Evolutionary conservation across 768 basidiomycete genomes (phyloP), one percentile per base, ranked within the genome.

Genomic region (Termitomyces sp.): DNA sequence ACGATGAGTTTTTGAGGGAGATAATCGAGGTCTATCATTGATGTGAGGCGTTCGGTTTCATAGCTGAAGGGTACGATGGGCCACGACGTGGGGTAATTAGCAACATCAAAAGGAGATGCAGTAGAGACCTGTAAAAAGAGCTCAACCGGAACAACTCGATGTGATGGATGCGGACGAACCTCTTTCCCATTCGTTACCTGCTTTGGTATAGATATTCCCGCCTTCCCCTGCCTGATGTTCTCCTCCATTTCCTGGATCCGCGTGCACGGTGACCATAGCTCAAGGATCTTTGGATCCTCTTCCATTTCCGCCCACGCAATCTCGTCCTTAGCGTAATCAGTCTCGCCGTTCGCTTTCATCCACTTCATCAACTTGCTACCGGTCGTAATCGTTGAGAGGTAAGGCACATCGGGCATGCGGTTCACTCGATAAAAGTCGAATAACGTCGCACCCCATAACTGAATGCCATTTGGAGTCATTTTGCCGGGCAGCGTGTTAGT

Each of bases 401-500:
- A 41, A 4, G 36, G 10, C 4, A 66, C 4, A 35, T 63, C 56
- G 1, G 72, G 69, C 0, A 71, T 50, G 18, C 72, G 68, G 1
- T 57, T 36, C n/a, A 73, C 69, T 1, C 18, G 59, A 60, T 72
- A 80, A 57, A 82, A 79, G 55, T 81, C 77, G 32, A 71, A 69
- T 1, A 79, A 60, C 0, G 76, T 76, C 12, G 72, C 73, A 47
- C 80, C 79, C 80, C 79, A 82, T 16, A 73, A 62, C 44, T 70
- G 66, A 8, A 70, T 30, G 0, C 67, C 65, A 57, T 76, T 76
- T 0, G 71, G 62, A 5, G 73, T 61, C 49, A 50, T 55, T 60
- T 78, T 78, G 9, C 75, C 77, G 0, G 43, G 46, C 9, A 61
- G 18, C 23, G 52, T 44, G 28, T 57, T 58, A 3, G 58, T 36